Conservation (phyloP, 495 filamentous ascomycete genomes). For the Aeminium ludgeri region DNA sequence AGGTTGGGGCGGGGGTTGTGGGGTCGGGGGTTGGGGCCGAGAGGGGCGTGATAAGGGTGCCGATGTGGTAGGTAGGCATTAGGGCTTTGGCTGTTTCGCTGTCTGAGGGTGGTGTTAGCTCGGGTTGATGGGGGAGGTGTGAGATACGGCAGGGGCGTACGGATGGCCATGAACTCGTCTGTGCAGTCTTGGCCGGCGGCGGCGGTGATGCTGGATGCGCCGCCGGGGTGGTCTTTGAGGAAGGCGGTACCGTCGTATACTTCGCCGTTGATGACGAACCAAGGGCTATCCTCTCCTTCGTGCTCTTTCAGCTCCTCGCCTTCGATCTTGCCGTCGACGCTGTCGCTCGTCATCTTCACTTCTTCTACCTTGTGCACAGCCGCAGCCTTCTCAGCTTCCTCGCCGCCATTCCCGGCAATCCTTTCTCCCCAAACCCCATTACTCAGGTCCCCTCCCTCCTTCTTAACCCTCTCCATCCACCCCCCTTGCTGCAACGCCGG, state of each 20-base stretch:
- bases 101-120: constrained; percentile 34
- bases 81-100: constrained; percentile 84
- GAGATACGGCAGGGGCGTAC: constrained; percentile 50
- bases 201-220: constrained; percentile 70
- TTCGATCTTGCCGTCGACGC: constrained; percentile 42
- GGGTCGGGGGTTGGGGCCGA: too few relatives aligned
- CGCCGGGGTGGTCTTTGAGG: constrained; percentile 74
- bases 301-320: constrained; percentile 60
- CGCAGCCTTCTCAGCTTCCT: constrained; percentile 30
- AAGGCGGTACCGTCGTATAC: constrained; percentile 84
- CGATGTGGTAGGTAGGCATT: constrained; percentile 83
- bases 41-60: too few relatives aligned
- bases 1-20: constrained; percentile 33
- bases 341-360: constrained; percentile 66
- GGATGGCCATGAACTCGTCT: constrained; percentile 90
- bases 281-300: constrained; percentile 49
- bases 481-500: constrained; percentile 64
- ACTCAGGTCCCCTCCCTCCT: constrained; percentile 59
- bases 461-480: constrained; percentile 96
- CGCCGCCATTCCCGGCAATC: constrained; percentile 39
- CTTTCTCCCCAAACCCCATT: constrained; percentile 84
- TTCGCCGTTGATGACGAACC: constrained; percentile 86
- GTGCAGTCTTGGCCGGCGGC: constrained; percentile 74
- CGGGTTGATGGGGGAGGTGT: too few relatives aligned
- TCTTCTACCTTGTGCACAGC: constrained; percentile 41